A percentile compares a stretch with the other conserved stretches of the same genome.
These are phyloP conservation scores for Halenospora varia DNA, from an alignment of 495 filamentous ascomycete genomes.

Conservation along the genomic window DNA sequence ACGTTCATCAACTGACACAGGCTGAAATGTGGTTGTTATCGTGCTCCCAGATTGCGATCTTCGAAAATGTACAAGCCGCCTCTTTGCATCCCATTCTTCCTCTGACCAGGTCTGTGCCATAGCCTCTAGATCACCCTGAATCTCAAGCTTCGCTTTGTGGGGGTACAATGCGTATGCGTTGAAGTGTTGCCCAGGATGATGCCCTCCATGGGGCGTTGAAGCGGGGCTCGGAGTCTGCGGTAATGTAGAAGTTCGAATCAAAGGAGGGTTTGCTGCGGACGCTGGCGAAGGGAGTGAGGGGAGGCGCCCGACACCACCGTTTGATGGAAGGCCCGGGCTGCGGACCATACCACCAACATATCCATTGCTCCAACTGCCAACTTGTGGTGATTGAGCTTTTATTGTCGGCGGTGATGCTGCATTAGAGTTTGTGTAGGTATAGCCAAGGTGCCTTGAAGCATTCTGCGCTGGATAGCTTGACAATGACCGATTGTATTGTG, in stretches of 20 bases:
- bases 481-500: constrained; percentile 30
- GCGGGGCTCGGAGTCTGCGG: constrained; percentile 49
- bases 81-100: constrained; percentile 71
- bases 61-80: constrained; percentile 82
- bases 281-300: constrained; percentile 27
- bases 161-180: constrained; percentile 82
- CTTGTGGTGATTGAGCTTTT: constrained; percentile 44
- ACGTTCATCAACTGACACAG: constrained; percentile 65
- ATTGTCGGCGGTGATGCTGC: constrained; percentile 33
- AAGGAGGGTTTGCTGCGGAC: constrained; percentile 50
- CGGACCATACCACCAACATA: constrained; percentile 39
- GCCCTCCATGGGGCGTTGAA: constrained; percentile 35
- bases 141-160: constrained; percentile 79
- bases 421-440: constrained; percentile 37
- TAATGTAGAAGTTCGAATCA: constrained; percentile 83
- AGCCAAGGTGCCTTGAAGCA: constrained; percentile 37
- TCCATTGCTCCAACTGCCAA: constrained; percentile 34
- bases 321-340: constrained; percentile 32
- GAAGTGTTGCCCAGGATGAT: constrained; percentile 46
- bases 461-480: constrained; percentile 29
- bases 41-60: constrained; percentile 73
- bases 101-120: constrained; percentile 78
- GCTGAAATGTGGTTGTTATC: constrained; percentile 66
- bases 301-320: constrained; percentile 37
- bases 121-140: constrained; percentile 74